Conservation (phyloP, 2,329 filamentous ascomycete species). For the Fusarium penzigii region DNA sequence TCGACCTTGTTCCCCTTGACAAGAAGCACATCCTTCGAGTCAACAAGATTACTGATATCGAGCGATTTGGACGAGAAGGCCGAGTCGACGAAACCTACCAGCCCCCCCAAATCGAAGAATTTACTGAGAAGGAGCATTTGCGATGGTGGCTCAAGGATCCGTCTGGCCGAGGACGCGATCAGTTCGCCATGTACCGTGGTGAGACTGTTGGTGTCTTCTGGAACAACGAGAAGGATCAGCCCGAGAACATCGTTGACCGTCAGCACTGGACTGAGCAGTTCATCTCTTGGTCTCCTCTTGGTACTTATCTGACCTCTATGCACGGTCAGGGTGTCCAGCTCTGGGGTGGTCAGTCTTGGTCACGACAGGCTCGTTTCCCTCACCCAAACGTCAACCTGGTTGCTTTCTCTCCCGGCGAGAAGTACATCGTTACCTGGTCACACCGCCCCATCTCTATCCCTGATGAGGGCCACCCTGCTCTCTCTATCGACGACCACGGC, state of each 20-base stretch:
- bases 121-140: slow-evolving; percentile 90
- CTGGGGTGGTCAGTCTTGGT: slow-evolving; percentile 91
- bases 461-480: slow-evolving; percentile 79
- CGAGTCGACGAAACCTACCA: slow-evolving; percentile 90
- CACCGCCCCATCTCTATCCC: slow-evolving; percentile 90
- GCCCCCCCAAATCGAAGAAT: slow-evolving; percentile 78
- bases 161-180: slow-evolving; percentile 78
- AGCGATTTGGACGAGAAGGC: slow-evolving; percentile 92
- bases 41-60: slow-evolving; percentile 98
- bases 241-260: slow-evolving; percentile 87
- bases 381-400: slow-evolving; percentile 95
- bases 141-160: slow-evolving; percentile 90
- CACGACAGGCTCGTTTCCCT: slow-evolving; percentile 86
- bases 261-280: slow-evolving; percentile 98
- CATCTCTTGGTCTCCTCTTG: slow-evolving; percentile 94
- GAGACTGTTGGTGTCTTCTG: slow-evolving; percentile 95
- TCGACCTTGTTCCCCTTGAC: slow-evolving; percentile 86
- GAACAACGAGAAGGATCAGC: slow-evolving; percentile 94
- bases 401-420: slow-evolving; percentile 91
- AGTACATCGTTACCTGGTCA: slow-evolving; percentile 96
- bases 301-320: slow-evolving; percentile 91
- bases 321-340: slow-evolving; percentile 96
- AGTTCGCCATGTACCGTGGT: slow-evolving; percentile 91
- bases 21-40: slow-evolving; percentile 95
- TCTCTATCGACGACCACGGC: slow-evolving; percentile 90